Evolutionary conservation across 768 basidiomycete species (phyloP), one percentile per base, ranked within the genome.

Genomic region (Hygrocybe punicea): DNA sequence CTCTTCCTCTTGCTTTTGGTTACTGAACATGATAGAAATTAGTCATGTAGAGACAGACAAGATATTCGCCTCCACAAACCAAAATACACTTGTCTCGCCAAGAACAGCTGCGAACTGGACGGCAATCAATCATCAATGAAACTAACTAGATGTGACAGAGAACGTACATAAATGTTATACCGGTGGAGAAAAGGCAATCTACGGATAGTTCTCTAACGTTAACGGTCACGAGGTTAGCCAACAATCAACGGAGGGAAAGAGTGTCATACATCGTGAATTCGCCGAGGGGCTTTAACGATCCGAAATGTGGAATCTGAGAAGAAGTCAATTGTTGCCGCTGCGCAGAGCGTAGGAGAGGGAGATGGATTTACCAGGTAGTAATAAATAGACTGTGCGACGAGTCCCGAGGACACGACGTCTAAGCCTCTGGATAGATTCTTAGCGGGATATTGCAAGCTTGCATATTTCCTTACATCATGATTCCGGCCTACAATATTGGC

Each of bases 341-440:
- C 4, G 8, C 13, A 45, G 14, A 19, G 25, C 9, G 10, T 1
- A 48, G 19, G 8, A 10, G 37, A 8, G 7, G 6, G 9, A 40
- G 6, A 23, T 14, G 19, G 6, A 58, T 67, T 37, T 48, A 77
- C 78, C 53, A 78, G 63, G 56, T 80, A 80, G 58, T 76, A 75
- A 60, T 77, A 78, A 33, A 80, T 65, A 3, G 76, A 76, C 58
- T 79, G 74, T 2, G 74, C 76, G 9, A 77, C 71, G 13, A 80
- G 64, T 21, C 64, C 64, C 1, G 77, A 75, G 1, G 77, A 78
- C 1, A 66, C 54, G 7, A 79, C 42, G 46, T 80, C 78, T 21
- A 79, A 62, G 24, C 69, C 40, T 23, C 64, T 70, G 36, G 4
- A 16, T 40, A 9, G 35, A 59, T 23, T 21, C 19, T 21, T 4